These are phyloP conservation scores for Nitzschia putrida DNA, from an alignment of 108 stramenopile species.

Conservation along the genomic window DNA sequence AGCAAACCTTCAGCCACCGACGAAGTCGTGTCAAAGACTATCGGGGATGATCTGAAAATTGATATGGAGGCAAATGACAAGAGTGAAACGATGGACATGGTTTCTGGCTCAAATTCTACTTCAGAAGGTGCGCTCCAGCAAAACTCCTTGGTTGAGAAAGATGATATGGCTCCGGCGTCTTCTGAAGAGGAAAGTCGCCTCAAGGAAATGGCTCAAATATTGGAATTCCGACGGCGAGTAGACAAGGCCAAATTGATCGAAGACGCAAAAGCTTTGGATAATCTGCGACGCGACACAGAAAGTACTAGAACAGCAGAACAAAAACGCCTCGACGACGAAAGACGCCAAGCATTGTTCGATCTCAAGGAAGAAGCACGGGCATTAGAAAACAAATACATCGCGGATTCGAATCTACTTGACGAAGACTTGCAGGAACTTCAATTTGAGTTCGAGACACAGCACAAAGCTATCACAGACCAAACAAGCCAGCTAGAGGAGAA, in stretches of 20 bases:
- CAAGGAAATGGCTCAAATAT: conserved; percentile 28
- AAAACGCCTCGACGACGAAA: conserved; percentile 18
- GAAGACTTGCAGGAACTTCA: conserved; percentile 5
- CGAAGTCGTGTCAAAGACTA: too few relatives aligned
- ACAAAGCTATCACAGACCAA: conserved; percentile 15
- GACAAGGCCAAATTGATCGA: conserved; percentile 21
- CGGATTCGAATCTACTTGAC: conserved; percentile 4
- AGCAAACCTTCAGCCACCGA: too few relatives aligned
- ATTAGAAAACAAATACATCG: conserved; percentile 6
- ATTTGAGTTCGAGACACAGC: not conserved
- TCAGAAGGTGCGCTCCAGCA: too few relatives aligned
- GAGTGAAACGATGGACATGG: too few relatives aligned
- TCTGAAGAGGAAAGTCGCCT: conserved; percentile 10
- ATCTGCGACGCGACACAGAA: not conserved
- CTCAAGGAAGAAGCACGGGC: conserved; percentile 22
- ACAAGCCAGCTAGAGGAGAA: not conserved
- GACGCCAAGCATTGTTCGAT: not conserved
- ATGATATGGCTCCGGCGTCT: not conserved
- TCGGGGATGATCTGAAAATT: too few relatives aligned
- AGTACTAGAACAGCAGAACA: not conserved
- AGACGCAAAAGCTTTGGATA: conserved; percentile 5
- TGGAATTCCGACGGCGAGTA: conserved; percentile 25
- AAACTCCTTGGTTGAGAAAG: too few relatives aligned
- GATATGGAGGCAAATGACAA: too few relatives aligned
- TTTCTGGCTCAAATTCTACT: too few relatives aligned